phyloP scores from a whole-genome alignment of 345 rosid genomes.

The Rubroshorea leprosula region DNA sequence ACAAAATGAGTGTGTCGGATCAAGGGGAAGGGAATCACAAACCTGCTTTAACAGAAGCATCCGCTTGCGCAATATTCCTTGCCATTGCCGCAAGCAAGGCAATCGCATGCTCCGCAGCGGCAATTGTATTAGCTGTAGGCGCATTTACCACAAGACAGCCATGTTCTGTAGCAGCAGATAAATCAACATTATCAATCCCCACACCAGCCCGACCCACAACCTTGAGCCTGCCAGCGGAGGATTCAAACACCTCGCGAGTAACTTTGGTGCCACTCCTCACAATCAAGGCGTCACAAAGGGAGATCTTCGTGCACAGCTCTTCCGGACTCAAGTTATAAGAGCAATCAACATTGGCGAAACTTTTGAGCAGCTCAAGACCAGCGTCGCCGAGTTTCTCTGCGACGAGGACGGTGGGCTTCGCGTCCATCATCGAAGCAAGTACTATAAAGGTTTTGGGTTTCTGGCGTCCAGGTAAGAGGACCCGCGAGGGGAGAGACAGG shows the following conservation, averaged over 20 bases:
- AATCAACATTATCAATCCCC: constrained; percentile 52
- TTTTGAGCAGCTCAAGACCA: constrained; percentile 32
- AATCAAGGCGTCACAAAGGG: constrained; percentile 48
- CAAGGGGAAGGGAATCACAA: not conserved
- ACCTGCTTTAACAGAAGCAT: constrained; percentile 62
- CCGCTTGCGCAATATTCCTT: constrained; percentile 47
- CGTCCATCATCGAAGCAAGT: constrained; percentile 6
- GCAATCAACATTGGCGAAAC: constrained; percentile 47
- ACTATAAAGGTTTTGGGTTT: not conserved
- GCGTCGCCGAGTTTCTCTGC: constrained; percentile 49
- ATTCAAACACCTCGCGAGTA: constrained; percentile 43
- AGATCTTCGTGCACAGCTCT: constrained; percentile 55
- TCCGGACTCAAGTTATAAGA: constrained; percentile 43
- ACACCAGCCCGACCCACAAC: constrained; percentile 60
- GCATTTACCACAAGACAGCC: constrained; percentile 56
- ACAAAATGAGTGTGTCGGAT: no score
- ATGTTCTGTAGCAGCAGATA: constrained; percentile 52
- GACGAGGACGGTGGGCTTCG: constrained; percentile 47
- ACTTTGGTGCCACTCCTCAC: constrained; percentile 54
- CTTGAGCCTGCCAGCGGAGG: constrained; percentile 45
- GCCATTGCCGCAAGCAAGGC: constrained; percentile 47
- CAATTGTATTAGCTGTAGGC: constrained; percentile 48
- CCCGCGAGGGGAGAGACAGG: constrained; percentile 5
- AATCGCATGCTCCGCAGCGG: constrained; percentile 55
- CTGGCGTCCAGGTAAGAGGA: constrained; percentile 4